phyloP scores from a whole-genome alignment of 768 basidiomycete species.

The Trichaptum fuscoviolaceum region DNA sequence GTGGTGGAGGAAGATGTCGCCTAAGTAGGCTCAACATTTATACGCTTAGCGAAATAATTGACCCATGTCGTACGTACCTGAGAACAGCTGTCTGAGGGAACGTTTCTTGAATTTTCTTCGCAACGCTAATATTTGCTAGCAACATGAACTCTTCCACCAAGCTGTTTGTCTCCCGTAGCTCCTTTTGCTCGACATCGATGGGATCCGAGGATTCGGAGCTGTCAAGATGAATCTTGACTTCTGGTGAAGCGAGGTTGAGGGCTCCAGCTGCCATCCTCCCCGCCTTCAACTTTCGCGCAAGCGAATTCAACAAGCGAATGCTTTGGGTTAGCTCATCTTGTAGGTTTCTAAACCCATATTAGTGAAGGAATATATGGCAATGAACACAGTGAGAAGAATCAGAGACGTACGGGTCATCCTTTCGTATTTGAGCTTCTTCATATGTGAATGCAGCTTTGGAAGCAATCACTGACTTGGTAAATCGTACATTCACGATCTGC shows the following conservation, averaged over 20 bases:
- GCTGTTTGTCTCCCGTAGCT: conserved; percentile 87
- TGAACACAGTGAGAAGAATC: conserved; percentile 5
- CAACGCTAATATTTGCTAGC: conserved; percentile 93
- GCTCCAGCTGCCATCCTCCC: conserved; percentile 94
- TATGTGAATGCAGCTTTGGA: conserved; percentile 97
- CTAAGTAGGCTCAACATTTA: conserved; percentile 30
- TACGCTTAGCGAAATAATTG: background rate
- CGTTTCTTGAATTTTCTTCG: conserved; percentile 83
- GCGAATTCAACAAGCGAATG: conserved; percentile 81
- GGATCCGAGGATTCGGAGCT: conserved; percentile 92
- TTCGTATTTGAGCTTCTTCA: conserved; percentile 89
- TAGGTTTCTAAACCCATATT: conserved; percentile 43
- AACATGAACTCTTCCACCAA: conserved; percentile 99
- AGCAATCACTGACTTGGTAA: conserved; percentile 94
- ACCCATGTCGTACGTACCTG: conserved; percentile 40
- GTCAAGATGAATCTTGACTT: conserved; percentile 95
- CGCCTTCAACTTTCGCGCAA: conserved; percentile 82
- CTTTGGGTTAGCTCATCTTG: conserved; percentile 79
- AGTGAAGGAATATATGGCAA: background rate
- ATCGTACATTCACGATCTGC: conserved; percentile 84
- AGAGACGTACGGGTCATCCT: conserved; percentile 76
- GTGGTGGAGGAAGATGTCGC: conserved; percentile 88
- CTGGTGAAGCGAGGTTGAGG: conserved; percentile 94
- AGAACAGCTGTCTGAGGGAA: conserved; percentile 96
- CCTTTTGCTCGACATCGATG: conserved; percentile 96